Conservation (phyloP, 257 asterid genomes). For the Petrea volubilis region DNA sequence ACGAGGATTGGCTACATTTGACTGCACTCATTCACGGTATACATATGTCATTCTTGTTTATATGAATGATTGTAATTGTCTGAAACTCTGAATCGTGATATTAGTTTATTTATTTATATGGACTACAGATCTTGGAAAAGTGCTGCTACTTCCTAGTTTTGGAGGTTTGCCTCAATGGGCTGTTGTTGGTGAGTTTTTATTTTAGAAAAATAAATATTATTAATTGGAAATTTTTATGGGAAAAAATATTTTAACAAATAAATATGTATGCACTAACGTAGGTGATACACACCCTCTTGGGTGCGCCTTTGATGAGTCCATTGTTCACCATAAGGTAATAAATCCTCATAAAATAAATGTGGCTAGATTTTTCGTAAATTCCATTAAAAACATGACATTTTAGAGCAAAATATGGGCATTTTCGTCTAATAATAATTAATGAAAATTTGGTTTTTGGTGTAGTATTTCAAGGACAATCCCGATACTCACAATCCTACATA, state of each 20-base stretch:
- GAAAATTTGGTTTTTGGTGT: background rate
- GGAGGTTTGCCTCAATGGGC: conserved; percentile 43
- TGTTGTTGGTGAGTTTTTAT: no score
- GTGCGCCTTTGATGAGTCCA: conserved; percentile 50
- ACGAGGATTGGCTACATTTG: conserved; percentile 54
- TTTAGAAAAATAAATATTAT: no score
- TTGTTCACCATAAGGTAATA: conserved; percentile 43
- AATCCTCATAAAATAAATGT: no score
- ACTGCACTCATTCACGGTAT: conserved; percentile 49
- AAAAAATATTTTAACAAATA: background rate
- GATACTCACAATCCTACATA: conserved; percentile 37
- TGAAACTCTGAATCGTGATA: no score
- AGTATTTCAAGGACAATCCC: conserved; percentile 43
- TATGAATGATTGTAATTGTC: no score
- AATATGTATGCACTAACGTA: background rate
- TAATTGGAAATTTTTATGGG: background rate
- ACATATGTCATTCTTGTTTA: background rate
- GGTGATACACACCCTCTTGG: conserved; percentile 57
- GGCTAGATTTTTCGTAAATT: background rate
- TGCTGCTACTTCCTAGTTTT: conserved; percentile 41
- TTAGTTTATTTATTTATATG: background rate
- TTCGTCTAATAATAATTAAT: background rate
- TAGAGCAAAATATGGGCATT: background rate
- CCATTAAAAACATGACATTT: background rate
- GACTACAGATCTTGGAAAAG: conserved; percentile 43